Conservation (phyloP, 1,139 yeast species). For the Yarrowia galli region DNA sequence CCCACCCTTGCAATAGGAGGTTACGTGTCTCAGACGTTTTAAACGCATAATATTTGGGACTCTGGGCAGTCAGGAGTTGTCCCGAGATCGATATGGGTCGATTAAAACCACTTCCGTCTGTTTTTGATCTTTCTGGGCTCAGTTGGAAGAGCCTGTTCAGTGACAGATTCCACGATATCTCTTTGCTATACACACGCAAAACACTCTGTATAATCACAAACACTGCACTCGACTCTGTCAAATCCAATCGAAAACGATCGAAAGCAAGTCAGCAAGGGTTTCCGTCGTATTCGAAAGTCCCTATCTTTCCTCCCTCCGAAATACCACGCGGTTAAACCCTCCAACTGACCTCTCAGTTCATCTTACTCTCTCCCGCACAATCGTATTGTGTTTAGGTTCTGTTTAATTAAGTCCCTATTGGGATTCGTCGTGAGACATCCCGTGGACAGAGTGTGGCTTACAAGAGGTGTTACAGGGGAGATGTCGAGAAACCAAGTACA, state of each 20-base stretch:
- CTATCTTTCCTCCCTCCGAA: too few relatives aligned
- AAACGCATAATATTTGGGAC: not conserved
- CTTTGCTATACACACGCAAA: not conserved
- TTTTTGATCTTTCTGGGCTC: too few relatives aligned
- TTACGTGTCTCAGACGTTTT: not conserved
- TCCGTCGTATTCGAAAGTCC: too few relatives aligned
- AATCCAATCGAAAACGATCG: not conserved
- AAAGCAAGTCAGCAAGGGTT: not conserved
- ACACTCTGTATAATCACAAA: not conserved
- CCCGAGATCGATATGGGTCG: too few relatives aligned
- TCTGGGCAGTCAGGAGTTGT: too few relatives aligned
- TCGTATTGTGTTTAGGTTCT: constrained; percentile 12
- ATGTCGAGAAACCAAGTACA: too few relatives aligned
- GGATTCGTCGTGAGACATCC: not conserved
- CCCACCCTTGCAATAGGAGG: not conserved
- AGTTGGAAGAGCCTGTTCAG: too few relatives aligned
- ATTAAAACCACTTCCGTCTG: too few relatives aligned
- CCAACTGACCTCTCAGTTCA: not conserved
- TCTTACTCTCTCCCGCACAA: not conserved
- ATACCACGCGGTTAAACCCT: too few relatives aligned
- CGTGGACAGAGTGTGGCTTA: not conserved
- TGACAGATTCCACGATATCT: too few relatives aligned
- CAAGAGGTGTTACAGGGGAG: too few relatives aligned
- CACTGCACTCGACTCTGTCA: not conserved
- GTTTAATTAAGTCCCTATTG: constrained; percentile 9